phyloP scores from a whole-genome alignment of 306 rosid species.

The Corylus americana region DNA sequence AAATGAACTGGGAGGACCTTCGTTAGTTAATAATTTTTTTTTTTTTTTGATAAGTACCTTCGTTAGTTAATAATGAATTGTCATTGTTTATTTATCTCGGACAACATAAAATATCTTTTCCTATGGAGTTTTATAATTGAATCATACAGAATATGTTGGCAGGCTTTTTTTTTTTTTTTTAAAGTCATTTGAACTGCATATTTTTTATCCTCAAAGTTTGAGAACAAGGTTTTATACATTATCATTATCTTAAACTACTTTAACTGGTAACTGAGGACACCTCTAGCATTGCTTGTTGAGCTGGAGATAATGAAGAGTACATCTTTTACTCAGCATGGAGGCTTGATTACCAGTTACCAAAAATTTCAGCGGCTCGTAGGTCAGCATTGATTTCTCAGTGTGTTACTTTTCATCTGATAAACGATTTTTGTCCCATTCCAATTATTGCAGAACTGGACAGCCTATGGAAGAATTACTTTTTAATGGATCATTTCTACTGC shows the following conservation, averaged over 20 bases:
- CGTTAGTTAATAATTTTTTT: background rate
- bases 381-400: background rate
- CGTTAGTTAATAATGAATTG: background rate
- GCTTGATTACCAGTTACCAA: background rate
- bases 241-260: background rate
- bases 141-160: background rate
- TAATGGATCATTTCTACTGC: background rate
- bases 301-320: background rate
- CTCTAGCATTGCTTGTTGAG: background rate
- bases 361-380: background rate
- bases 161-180: background rate
- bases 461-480: background rate
- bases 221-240: background rate
- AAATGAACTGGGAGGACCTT: background rate
- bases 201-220: background rate
- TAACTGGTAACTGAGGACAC: background rate
- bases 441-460: background rate
- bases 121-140: no score
- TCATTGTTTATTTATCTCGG: background rate
- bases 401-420: no score
- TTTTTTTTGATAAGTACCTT: no score
- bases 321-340: background rate
- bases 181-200: background rate
- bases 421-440: background rate
- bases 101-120: background rate